Evolutionary conservation across 192 early-diverging fungal species (phyloP).

Genomic region (Phycomyces nitens): DNA sequence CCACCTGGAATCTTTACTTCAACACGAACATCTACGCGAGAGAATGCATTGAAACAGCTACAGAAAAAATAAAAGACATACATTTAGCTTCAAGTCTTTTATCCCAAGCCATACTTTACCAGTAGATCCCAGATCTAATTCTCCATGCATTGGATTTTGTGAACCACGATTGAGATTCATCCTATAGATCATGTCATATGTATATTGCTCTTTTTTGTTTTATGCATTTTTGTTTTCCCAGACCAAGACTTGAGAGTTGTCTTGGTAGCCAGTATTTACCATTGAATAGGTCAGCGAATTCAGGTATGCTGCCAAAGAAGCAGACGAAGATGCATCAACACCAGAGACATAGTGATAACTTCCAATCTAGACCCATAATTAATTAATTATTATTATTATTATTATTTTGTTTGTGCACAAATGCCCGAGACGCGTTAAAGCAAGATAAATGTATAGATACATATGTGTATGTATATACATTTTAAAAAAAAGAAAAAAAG

Average conservation of each 20-base stretch:
- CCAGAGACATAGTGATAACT: conserved; percentile 78
- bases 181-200: conserved; percentile 33
- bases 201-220: conserved; percentile 3
- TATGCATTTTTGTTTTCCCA: not conserved
- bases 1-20: conserved; percentile 98
- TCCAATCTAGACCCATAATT: conserved; percentile 84
- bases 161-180: conserved; percentile 66
- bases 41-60: conserved; percentile 98
- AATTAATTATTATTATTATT: too few relatives aligned
- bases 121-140: conserved; percentile 63
- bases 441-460: too few relatives aligned
- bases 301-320: conserved; percentile 94
- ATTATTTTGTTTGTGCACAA: too few relatives aligned
- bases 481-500: not conserved
- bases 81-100: too few relatives aligned
- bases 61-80: conserved; percentile 3
- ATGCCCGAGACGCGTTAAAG: too few relatives aligned
- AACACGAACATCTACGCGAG: conserved; percentile 94
- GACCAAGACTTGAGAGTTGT: not conserved
- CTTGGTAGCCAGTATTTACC: conserved; percentile 35
- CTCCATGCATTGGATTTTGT: conserved; percentile 59
- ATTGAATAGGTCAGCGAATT: conserved; percentile 92
- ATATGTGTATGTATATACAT: not conserved
- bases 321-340: conserved; percentile 88
- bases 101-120: conserved; percentile 48